A percentile compares a stretch with the other conserved stretches of the same genome.
Evolutionary conservation across 108 stramenopile species (phyloP).

Genomic region (Chaetoceros tenuissimus): DNA sequence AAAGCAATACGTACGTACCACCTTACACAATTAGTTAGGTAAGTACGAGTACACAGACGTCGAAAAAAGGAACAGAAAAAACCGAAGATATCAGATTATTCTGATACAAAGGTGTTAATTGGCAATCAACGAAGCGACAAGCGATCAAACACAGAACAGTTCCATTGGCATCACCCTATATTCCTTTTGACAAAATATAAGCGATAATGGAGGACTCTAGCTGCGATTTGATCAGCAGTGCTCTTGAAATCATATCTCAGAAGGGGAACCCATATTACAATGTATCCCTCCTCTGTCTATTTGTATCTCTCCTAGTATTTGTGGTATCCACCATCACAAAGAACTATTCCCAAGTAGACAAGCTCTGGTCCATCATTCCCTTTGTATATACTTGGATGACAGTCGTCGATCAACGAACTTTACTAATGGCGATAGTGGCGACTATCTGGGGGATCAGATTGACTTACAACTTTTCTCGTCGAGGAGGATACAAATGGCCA

Average conservation of each 20-base stretch:
- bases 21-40: too few species aligned
- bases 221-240: too few species aligned
- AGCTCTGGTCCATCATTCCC: conserved; percentile 63
- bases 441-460: conserved; percentile 65
- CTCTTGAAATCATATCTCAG: neutral
- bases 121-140: too few species aligned
- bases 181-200: too few species aligned
- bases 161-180: too few species aligned
- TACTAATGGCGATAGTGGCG: conserved; percentile 47
- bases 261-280: conserved; percentile 15
- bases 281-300: conserved; percentile 13
- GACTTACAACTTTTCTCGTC: conserved; percentile 64
- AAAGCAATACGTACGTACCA: too few species aligned
- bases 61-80: too few species aligned
- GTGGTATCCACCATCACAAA: conserved; percentile 26
- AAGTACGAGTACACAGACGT: too few species aligned
- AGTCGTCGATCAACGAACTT: conserved; percentile 35
- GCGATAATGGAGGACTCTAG: too few species aligned
- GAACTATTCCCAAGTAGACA: conserved; percentile 69
- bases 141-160: too few species aligned
- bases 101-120: too few species aligned
- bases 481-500: conserved; percentile 64
- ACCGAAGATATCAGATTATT: too few species aligned
- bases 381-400: conserved; percentile 58
- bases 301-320: conserved; percentile 22